Conservation (phyloP, 1,284 basidiomycete species). For the Lignosus rhinocerotis region DNA sequence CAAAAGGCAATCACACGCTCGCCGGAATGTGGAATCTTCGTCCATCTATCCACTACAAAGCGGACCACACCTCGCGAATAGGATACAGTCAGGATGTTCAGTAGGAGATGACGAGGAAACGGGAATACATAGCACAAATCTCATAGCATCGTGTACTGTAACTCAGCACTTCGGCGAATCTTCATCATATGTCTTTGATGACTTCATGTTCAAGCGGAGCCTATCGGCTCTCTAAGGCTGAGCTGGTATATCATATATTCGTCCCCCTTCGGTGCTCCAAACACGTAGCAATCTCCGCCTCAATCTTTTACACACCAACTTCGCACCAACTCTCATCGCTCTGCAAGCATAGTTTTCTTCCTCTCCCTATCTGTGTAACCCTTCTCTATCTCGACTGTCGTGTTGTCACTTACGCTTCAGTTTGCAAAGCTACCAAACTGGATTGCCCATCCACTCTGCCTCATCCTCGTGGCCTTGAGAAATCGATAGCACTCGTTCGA, state of each 20-base stretch:
- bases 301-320: too few species aligned
- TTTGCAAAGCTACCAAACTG: constrained; percentile 9
- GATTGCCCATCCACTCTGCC: constrained; percentile 3
- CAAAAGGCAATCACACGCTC: constrained; percentile 13
- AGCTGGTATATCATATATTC: too few species aligned
- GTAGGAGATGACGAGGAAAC: background rate
- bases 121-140: background rate
- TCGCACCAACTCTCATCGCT: too few species aligned
- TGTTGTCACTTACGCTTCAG: background rate
- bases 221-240: too few species aligned
- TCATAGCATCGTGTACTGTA: too few species aligned
- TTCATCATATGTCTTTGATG: background rate
- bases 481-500: constrained; percentile 26
- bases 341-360: background rate
- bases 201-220: background rate
- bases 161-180: background rate
- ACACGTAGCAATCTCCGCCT: background rate
- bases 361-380: background rate
- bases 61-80: background rate
- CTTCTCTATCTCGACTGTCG: background rate
- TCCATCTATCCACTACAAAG: background rate
- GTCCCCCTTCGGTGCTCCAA: background rate
- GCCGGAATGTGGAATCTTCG: background rate
- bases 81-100: background rate
- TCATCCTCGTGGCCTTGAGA: constrained; percentile 4